A percentile compares a stretch with the other conserved stretches of the same genome.
phyloP scores from a whole-genome alignment of 164 flowering plant genomes.

The Tinospora cordifolia region DNA sequence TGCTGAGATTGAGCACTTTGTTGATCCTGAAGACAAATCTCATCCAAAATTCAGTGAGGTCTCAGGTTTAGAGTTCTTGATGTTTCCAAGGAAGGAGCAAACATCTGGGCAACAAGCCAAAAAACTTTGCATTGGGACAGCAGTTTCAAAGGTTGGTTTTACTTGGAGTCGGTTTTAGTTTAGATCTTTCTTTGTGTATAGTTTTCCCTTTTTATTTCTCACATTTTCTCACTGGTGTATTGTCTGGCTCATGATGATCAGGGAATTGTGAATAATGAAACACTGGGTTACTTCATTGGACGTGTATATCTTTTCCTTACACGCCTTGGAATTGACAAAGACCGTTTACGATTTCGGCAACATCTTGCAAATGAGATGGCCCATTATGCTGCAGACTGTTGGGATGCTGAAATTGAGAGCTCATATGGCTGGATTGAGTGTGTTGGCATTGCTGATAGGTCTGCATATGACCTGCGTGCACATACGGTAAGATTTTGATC shows the following conservation, averaged over 20 bases:
- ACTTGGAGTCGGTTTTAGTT: background rate
- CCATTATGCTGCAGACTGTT: conserved; percentile 97
- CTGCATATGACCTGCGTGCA: conserved; percentile 86
- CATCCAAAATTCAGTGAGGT: conserved; percentile 79
- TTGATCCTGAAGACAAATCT: conserved; percentile 88
- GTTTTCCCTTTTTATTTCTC: background rate
- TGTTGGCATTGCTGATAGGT: conserved; percentile 98
- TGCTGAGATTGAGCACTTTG: conserved; percentile 97
- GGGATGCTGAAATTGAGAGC: conserved; percentile 99
- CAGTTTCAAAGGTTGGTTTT: conserved; percentile 61
- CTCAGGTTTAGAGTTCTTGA: conserved; percentile 71
- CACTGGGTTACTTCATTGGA: conserved; percentile 92
- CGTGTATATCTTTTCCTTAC: conserved; percentile 87
- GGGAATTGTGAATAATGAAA: conserved; percentile 92
- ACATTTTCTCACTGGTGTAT: background rate
- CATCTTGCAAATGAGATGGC: conserved; percentile 99
- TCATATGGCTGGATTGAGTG: conserved; percentile 99
- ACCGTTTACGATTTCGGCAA: conserved; percentile 81
- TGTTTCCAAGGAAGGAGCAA: conserved; percentile 92
- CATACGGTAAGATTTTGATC: conserved; percentile 51
- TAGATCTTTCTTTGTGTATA: background rate
- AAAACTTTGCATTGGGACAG: conserved; percentile 60
- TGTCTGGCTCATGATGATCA: conserved; percentile 16
- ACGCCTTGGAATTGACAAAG: conserved; percentile 72
- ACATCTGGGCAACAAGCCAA: conserved; percentile 59